These are phyloP conservation scores for Pleurotus citrinopileatus DNA, from an alignment of 768 basidiomycete species.

Conservation along the genomic window DNA sequence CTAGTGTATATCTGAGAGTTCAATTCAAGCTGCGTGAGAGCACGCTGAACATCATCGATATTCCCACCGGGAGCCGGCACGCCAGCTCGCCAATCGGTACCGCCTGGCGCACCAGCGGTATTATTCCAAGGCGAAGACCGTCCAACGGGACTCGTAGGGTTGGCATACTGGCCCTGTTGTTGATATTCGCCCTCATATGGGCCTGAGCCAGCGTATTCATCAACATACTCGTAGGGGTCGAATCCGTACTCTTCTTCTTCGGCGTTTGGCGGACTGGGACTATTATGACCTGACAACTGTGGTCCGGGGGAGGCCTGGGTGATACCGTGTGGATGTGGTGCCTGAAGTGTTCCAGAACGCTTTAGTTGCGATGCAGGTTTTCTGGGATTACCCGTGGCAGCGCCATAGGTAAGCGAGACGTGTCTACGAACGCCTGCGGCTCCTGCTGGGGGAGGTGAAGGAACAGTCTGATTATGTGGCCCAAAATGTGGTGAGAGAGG, in stretches of 20 bases:
- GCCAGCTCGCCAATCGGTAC: slow-evolving; percentile 56
- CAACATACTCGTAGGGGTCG: slow-evolving; percentile 16
- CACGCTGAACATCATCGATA: slow-evolving; percentile 77
- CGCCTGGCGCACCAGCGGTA: slow-evolving; percentile 29
- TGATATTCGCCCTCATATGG: slow-evolving; percentile 12
- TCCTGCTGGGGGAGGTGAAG: slow-evolving; percentile 70
- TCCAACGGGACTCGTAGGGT: slow-evolving; percentile 56
- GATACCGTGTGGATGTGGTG: slow-evolving; percentile 26
- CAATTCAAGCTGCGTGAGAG: slow-evolving; percentile 68
- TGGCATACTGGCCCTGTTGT: slow-evolving; percentile 35
- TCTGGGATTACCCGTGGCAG: slow-evolving; percentile 49
- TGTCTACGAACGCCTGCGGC: slow-evolving; percentile 70
- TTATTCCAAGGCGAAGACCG: slow-evolving; percentile 63
- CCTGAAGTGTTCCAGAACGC: slow-evolving; percentile 75
- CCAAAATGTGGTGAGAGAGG: slow-evolving; percentile 66
- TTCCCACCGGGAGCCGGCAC: slow-evolving; percentile 24
- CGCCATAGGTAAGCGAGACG: slow-evolving; percentile 74
- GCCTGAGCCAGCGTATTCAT: slow-evolving; percentile 6
- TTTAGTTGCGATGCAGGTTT: slow-evolving; percentile 54
- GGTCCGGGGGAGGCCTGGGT: slow-evolving; percentile 5
- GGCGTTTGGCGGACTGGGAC: slow-evolving; percentile 25
- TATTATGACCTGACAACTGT: slow-evolving; percentile 8
- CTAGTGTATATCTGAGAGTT: slow-evolving; percentile 31
- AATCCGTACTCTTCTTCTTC: slow-evolving; percentile 62
- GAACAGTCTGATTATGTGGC: slow-evolving; percentile 38